Evolutionary conservation across 306 rosid genomes (phyloP).

Genomic region (Acmispon strigosus): DNA sequence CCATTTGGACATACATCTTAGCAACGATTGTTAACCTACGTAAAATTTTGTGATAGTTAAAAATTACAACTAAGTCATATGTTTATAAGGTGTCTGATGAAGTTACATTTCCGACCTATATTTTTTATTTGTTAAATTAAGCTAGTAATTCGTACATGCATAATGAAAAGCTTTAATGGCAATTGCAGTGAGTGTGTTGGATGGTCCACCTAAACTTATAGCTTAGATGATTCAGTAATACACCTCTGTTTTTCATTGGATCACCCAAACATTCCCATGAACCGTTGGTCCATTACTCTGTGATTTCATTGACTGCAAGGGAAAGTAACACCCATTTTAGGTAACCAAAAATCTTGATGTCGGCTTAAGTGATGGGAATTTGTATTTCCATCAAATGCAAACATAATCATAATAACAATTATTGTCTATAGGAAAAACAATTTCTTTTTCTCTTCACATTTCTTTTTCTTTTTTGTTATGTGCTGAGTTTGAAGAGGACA

Average conservation of each 20-base stretch:
- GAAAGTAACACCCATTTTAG: conserved; percentile 34
- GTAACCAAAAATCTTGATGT: conserved; percentile 39
- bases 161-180: conserved; percentile 34
- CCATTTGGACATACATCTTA: too few species aligned
- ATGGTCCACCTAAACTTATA: conserved; percentile 40
- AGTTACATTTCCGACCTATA: too few species aligned
- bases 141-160: too few species aligned
- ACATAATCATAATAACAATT: conserved; percentile 37
- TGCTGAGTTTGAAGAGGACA: not conserved
- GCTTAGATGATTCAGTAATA: conserved; percentile 29
- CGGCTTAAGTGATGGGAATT: conserved; percentile 38
- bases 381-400: conserved; percentile 27
- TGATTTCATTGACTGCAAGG: conserved; percentile 30
- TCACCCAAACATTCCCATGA: conserved; percentile 34
- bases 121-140: too few species aligned
- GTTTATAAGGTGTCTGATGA: too few species aligned
- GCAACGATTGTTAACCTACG: too few species aligned
- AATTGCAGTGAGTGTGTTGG: conserved; percentile 17
- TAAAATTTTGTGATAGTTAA: too few species aligned
- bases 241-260: conserved; percentile 37
- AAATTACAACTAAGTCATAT: too few species aligned
- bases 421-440: conserved; percentile 15
- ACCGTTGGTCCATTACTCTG: conserved; percentile 35
- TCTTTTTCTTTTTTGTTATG: not conserved
- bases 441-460: not conserved